These are phyloP conservation scores for Cryphonectria naterciae DNA, from an alignment of 2,329 filamentous ascomycete species.

Conservation along the genomic window DNA sequence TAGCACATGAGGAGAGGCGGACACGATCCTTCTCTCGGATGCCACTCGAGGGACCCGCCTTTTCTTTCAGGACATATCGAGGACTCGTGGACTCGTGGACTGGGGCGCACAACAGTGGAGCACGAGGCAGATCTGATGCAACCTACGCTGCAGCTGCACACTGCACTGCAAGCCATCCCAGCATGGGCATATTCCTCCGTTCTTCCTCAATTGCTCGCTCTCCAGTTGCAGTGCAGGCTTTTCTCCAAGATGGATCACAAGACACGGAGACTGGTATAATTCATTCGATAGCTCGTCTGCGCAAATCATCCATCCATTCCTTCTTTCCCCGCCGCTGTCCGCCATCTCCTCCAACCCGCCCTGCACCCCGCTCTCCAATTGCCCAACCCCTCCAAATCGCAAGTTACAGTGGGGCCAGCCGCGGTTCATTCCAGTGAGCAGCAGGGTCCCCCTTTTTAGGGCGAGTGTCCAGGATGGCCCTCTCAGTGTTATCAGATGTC, in stretches of 20 bases:
- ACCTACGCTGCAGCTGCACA: conserved; percentile 5
- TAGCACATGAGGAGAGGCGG: background rate
- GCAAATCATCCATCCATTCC: background rate
- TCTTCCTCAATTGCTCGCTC: background rate
- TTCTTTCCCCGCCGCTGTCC: conserved; percentile 3
- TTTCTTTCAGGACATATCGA: background rate
- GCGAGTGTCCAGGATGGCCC: background rate
- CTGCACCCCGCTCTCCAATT: conserved; percentile 20
- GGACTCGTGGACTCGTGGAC: background rate
- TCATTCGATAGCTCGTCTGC: background rate
- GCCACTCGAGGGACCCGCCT: background rate
- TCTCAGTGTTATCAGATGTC: background rate
- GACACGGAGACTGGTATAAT: background rate
- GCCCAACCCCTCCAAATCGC: background rate
- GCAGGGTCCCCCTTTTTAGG: background rate
- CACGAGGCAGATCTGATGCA: conserved; percentile 6
- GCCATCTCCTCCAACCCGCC: background rate
- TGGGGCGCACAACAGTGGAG: conserved; percentile 1
- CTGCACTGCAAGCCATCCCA: background rate
- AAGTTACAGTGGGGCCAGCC: conserved; percentile 1
- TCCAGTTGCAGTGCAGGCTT: background rate
- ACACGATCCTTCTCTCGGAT: background rate
- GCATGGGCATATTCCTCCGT: background rate
- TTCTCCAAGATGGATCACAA: background rate
- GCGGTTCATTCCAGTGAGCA: too few relatives aligned